Conservation (phyloP, 257 asterid species). For the Datura wrightii region DNA sequence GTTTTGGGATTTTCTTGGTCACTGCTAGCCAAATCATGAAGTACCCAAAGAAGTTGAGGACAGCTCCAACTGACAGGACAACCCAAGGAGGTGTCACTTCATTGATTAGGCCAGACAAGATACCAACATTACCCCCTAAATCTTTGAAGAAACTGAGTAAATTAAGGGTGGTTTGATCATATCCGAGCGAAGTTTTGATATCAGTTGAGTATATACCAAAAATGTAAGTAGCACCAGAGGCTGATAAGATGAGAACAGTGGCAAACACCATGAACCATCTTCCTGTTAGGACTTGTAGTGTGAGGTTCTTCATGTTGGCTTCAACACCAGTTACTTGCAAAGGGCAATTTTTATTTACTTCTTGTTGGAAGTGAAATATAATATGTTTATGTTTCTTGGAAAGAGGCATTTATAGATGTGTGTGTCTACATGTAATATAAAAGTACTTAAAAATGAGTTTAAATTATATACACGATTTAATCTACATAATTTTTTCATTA, state of each 20-base stretch:
- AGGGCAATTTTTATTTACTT: not conserved
- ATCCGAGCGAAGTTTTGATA: slow-evolving; percentile 19
- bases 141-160: slow-evolving; percentile 29
- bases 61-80: not conserved
- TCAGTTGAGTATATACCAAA: slow-evolving; percentile 25
- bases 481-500: not conserved
- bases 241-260: not conserved
- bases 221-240: slow-evolving; percentile 5
- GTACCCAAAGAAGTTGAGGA: slow-evolving; percentile 29
- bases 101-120: not conserved
- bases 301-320: slow-evolving; percentile 3
- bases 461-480: not conserved
- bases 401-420: not conserved
- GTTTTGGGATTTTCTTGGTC: slow-evolving; percentile 26
- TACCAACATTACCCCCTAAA: slow-evolving; percentile 27
- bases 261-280: slow-evolving; percentile 28
- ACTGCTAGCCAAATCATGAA: slow-evolving; percentile 30
- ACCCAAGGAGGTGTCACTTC: slow-evolving; percentile 24
- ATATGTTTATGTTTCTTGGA: not conserved
- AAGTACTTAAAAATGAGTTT: not conserved
- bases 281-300: slow-evolving; percentile 11
- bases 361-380: not conserved
- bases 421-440: not conserved
- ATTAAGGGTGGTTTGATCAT: slow-evolving; percentile 30
- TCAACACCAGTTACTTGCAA: not conserved